A percentile compares a stretch with the other conserved stretches of the same genome.
These are phyloP conservation scores for Dionaea muscipula DNA, from an alignment of 179 eudicot species.

Conservation along the genomic window DNA sequence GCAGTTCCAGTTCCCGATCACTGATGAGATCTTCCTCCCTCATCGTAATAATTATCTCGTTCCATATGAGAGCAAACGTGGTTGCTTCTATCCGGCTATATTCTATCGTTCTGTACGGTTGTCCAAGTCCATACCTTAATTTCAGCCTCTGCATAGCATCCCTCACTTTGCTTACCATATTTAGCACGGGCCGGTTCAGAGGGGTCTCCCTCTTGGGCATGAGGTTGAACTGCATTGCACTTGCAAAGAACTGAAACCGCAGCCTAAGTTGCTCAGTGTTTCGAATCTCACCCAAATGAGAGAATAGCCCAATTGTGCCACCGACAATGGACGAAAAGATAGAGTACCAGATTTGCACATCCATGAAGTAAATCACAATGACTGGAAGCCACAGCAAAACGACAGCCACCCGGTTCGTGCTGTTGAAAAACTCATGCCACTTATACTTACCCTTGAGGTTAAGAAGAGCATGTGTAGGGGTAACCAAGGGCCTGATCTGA, in stretches of 20 bases:
- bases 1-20: constrained; percentile 62
- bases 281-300: constrained; percentile 90
- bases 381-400: constrained; percentile 68
- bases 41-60: constrained; percentile 58
- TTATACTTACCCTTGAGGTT: constrained; percentile 28
- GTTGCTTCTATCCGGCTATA: constrained; percentile 77
- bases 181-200: constrained; percentile 23
- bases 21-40: constrained; percentile 89
- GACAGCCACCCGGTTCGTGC: constrained; percentile 55
- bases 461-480: constrained; percentile 54
- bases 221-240: constrained; percentile 87
- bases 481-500: constrained; percentile 73
- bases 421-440: constrained; percentile 74
- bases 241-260: constrained; percentile 87
- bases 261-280: constrained; percentile 69
- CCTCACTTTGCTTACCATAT: constrained; percentile 45
- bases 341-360: constrained; percentile 83
- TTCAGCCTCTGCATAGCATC: constrained; percentile 58
- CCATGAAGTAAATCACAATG: constrained; percentile 63
- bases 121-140: constrained; percentile 79
- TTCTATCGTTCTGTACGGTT: constrained; percentile 67
- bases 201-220: constrained; percentile 59
- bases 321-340: constrained; percentile 59
- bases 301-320: constrained; percentile 53
- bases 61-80: constrained; percentile 83